Conservation (phyloP, 1,284 basidiomycete species). For the Trichosporon asahii region DNA sequence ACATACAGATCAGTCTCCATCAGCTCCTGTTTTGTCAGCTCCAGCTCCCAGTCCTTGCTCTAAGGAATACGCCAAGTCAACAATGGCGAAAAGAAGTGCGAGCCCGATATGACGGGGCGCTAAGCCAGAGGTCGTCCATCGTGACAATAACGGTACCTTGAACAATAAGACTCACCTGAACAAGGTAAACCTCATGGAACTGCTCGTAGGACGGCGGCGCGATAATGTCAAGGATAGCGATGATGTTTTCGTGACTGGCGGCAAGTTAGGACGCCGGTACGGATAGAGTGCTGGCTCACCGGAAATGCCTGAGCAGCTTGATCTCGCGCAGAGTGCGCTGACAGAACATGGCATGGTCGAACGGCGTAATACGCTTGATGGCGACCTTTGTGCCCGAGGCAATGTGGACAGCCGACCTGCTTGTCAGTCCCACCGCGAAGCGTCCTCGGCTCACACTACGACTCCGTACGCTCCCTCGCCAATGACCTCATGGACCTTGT, state of each 20-base stretch:
- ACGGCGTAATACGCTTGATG: conserved; percentile 88
- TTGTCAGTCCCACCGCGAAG: not conserved
- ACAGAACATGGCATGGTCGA: conserved; percentile 90
- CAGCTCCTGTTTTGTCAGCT: conserved; percentile 19
- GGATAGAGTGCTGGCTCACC: conserved; percentile 22
- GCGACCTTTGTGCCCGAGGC: conserved; percentile 77
- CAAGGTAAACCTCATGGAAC: conserved; percentile 78
- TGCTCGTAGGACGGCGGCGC: conserved; percentile 79
- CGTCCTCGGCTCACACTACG: conserved; percentile 61
- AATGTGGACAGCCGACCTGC: conserved; percentile 71
- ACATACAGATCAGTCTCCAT: conserved; percentile 61
- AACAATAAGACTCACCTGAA: conserved; percentile 56
- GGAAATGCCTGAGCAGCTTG: conserved; percentile 84
- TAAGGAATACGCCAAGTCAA: not conserved
- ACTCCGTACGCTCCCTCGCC: conserved; percentile 76
- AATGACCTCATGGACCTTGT: conserved; percentile 84
- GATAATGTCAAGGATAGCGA: conserved; percentile 92
- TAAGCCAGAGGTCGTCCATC: not conserved
- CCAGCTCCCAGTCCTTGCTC: not conserved
- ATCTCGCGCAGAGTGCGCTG: conserved; percentile 80
- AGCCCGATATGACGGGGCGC: not conserved
- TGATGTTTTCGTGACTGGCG: conserved; percentile 63
- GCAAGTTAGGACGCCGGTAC: not conserved
- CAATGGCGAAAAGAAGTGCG: not conserved
- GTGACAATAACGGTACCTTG: not conserved